Base-by-base conservation (phyloP, 2,329 filamentous ascomycete genomes). In the Clathrospora elynae region DNA sequence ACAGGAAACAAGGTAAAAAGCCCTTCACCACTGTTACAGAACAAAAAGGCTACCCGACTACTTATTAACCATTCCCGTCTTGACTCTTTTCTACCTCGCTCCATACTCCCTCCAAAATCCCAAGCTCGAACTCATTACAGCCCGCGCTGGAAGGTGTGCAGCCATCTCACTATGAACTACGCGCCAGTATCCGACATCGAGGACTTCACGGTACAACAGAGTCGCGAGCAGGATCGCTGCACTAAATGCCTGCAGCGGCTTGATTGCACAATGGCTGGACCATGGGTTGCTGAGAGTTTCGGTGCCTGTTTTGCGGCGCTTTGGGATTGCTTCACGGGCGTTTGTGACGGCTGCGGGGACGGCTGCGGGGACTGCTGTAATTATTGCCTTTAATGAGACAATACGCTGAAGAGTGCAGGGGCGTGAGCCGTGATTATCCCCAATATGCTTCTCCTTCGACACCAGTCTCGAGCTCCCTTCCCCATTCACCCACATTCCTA, bases 121-220 rank as follows among this genome's bases (percentile, higher is more conserved):
- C 29, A 33, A 29, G 12, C 24, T n/a, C 23, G 13, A 26, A 33
- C n/a, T 8, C 19, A 41, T 7, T 5, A 20, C 24, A 36, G 30
- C n/a, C n/a, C n/a, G n/a, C n/a, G n/a, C n/a, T n/a, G n/a, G n/a
- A n/a, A n/a, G n/a, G n/a, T n/a, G n/a, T n/a, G n/a, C n/a, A n/a
- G n/a, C n/a, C n/a, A n/a, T n/a, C n/a, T n/a, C n/a, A 34, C 40
- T 26, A 52, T 60, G 56, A 47, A 57, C 4, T 60, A 60, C 45
- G 42, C 46, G n/a, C 49, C 49, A 1, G 23, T 47, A 5, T 11
- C 28, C 0, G 19, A 32, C 6, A 31, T 20, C 4, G 52, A 57
- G 11, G 46, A 56, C 7, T 44, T 40, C 4, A 47, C 30, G n/a
- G 14, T 22, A 2, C 28, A 32, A 6, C 47, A 46, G 16, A 46